Conservation (phyloP, 768 basidiomycete genomes). For the Myochromella boudieri region DNA sequence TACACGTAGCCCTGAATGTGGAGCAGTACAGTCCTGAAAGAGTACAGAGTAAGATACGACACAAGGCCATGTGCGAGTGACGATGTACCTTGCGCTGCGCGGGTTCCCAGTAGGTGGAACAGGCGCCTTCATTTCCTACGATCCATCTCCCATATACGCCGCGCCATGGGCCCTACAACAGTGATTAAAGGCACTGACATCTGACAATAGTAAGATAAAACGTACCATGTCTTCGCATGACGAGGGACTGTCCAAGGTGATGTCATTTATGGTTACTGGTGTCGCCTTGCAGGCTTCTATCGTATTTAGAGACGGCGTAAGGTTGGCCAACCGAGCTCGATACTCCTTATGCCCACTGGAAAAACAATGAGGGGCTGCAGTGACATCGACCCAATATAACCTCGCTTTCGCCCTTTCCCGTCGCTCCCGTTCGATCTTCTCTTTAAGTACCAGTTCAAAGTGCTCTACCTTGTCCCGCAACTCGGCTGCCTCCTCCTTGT, state of each 20-base stretch:
- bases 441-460: neutral
- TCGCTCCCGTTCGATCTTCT: slow-evolving; percentile 6
- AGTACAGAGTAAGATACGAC: too few species aligned
- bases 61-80: too few species aligned
- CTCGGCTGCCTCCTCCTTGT: neutral
- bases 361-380: slow-evolving; percentile 10
- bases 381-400: slow-evolving; percentile 18
- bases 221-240: slow-evolving; percentile 16
- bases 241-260: slow-evolving; percentile 14
- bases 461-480: neutral
- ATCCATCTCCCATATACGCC: neutral
- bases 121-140: neutral
- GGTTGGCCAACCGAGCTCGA: slow-evolving; percentile 14
- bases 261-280: slow-evolving; percentile 14
- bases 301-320: slow-evolving; percentile 11
- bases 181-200: neutral
- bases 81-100: neutral
- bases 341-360: slow-evolving; percentile 10
- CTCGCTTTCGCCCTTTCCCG: slow-evolving; percentile 11
- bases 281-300: slow-evolving; percentile 19
- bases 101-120: neutral
- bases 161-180: neutral
- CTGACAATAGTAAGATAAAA: neutral
- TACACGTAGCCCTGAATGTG: too few species aligned
- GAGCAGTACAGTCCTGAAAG: too few species aligned